phyloP scores from a whole-genome alignment of 2,329 filamentous ascomycete genomes.

The Aurifilum marmelostoma region DNA sequence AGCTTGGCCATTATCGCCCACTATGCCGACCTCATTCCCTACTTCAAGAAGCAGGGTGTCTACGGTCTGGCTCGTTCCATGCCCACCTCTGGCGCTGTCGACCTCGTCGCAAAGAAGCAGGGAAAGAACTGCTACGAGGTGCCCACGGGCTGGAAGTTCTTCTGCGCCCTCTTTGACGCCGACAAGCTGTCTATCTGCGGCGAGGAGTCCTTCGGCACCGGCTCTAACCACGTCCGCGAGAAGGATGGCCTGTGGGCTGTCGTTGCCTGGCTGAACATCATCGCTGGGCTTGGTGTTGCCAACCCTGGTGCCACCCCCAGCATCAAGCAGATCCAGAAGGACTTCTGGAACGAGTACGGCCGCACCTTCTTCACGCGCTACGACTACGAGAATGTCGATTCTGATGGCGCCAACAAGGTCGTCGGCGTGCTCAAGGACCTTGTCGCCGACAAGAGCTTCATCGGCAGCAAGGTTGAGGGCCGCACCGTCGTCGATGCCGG shows the following conservation, averaged over 20 bases:
- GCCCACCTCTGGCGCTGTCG: conserved; percentile 94
- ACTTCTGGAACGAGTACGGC: conserved; percentile 96
- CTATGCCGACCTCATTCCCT: conserved; percentile 93
- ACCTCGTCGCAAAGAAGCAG: conserved; percentile 94
- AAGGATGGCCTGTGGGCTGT: conserved; percentile 99
- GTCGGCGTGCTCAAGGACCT: conserved; percentile 79
- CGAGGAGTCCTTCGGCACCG: conserved; percentile 97
- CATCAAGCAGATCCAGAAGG: conserved; percentile 93
- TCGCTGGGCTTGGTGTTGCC: conserved; percentile 87
- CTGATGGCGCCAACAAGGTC: conserved; percentile 87
- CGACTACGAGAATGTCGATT: conserved; percentile 95
- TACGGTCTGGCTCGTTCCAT: conserved; percentile 95
- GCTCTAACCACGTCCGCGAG: conserved; percentile 97
- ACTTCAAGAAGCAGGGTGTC: conserved; percentile 97
- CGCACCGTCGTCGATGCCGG: conserved; percentile 87
- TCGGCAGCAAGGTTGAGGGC: conserved; percentile 78
- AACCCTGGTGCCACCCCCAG: conserved; percentile 80
- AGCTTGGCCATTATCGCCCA: conserved; percentile 98
- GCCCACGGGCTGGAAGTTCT: conserved; percentile 99
- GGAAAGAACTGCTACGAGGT: conserved; percentile 93
- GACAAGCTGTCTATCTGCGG: conserved; percentile 98
- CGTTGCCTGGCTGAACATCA: conserved; percentile 98
- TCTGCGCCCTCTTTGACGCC: conserved; percentile 92
- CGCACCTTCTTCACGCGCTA: conserved; percentile 99
- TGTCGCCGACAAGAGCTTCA: conserved; percentile 73